Conservation (phyloP, 2,329 filamentous ascomycete species). For the Sporothrix protearum region DNA sequence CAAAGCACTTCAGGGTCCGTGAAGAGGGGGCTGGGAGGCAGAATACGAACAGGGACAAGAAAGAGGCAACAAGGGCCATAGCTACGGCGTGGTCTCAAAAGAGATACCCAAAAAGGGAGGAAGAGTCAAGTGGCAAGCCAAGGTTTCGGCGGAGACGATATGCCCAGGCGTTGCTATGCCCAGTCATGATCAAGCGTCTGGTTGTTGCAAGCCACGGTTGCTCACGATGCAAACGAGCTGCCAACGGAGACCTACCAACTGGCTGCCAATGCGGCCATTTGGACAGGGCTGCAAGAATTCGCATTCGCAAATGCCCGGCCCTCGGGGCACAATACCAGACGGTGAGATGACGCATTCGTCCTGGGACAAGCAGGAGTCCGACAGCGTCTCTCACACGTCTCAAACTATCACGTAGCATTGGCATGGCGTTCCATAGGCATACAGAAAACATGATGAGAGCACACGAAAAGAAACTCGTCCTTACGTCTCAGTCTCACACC, state of each 20-base stretch:
- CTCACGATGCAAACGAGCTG: too few relatives aligned
- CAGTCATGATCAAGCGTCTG: too few relatives aligned
- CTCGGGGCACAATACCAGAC: not conserved
- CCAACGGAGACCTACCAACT: too few relatives aligned
- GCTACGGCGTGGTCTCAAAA: not conserved
- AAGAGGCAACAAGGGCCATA: not conserved
- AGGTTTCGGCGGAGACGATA: not conserved
- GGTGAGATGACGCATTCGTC: not conserved
- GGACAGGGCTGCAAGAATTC: too few relatives aligned
- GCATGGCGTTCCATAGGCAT: not conserved
- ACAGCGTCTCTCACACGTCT: not conserved
- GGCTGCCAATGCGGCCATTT: not conserved
- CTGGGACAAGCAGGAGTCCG: not conserved
- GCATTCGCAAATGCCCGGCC: too few relatives aligned
- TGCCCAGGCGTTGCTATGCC: too few relatives aligned
- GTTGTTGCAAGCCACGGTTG: too few relatives aligned
- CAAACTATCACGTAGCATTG: not conserved
- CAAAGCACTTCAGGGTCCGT: conserved; percentile 38
- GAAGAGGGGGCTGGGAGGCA: not conserved
- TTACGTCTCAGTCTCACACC: too few relatives aligned
- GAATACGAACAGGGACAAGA: not conserved
- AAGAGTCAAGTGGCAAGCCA: conserved; percentile 16
- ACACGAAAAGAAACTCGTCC: not conserved
- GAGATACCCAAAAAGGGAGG: conserved; percentile 14
- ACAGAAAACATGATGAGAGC: not conserved